Evolutionary conservation across 805 yeast species (phyloP), one percentile per base, ranked within the genome.

Genomic region (Hanseniaspora opuntiae): DNA sequence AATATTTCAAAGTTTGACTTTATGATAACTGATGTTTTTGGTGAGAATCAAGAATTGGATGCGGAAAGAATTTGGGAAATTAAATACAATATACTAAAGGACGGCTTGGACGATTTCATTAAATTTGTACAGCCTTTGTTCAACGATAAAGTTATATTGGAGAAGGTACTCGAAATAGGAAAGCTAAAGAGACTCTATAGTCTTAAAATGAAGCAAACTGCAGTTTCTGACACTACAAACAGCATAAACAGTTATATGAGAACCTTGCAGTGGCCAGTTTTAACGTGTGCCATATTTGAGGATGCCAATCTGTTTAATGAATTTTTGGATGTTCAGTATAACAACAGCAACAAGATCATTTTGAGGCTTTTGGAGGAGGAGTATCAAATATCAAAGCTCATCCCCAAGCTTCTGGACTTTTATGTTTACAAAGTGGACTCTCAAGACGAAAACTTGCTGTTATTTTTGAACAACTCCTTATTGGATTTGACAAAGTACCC

Each of bases 101-200:
- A 86, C 60, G 94, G 90, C 0, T 61, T 88, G 37, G 79, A 90
- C 4, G 73, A 75, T 53, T 87, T 82, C 17, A 44, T 28, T 2
- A 51, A 57, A 78, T 90, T 56, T 67, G 71, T 7, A 66, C 71
- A 38, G 70, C 69, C 25, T 75, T 72, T 2, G 63, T 80, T 7
- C 84, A 37, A 32, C 20, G 53, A 53, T 17, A 45, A 47, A 25
- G 56, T 51, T 19, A 47, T 63, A 19, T 44, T 65, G 16, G 73
- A 74, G 47, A 82, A 83, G 64, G 74, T 90, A 0, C 68, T 90
- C 24, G 70, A 80, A 49, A 86, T 96, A 0, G 99, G 99, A 1
- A 89, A 87, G 65, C 82, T 82, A 59, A 68, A 88, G 54, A 85
- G 86, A 60, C 81, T 90, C 3, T 71, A 45, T 39, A n/a, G 38